These are phyloP conservation scores for Cytospora chrysosperma DNA, from an alignment of 2,329 filamentous ascomycete species.

Conservation along the genomic window DNA sequence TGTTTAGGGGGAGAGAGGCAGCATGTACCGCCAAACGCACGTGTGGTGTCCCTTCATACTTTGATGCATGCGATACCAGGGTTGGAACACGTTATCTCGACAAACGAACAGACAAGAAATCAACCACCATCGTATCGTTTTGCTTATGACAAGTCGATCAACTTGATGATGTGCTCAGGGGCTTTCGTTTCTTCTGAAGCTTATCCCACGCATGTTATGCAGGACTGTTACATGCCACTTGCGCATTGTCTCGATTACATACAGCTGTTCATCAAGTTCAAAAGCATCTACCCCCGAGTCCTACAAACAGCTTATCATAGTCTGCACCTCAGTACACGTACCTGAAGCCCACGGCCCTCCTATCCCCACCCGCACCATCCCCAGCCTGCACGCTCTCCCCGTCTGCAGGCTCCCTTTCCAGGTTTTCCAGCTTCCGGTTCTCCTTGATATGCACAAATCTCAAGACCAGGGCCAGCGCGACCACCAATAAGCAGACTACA, in stretches of 20 bases:
- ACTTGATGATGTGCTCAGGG: not conserved
- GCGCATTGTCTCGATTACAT: not conserved
- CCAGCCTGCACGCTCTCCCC: constrained; percentile 42
- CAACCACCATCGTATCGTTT: not conserved
- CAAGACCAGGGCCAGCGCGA: constrained; percentile 50
- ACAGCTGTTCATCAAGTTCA: not conserved
- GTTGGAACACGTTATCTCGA: not conserved
- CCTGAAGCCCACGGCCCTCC: constrained; percentile 31
- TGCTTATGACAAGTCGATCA: not conserved
- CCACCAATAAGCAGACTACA: constrained; percentile 60
- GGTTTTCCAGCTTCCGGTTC: constrained; percentile 56
- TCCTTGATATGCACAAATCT: constrained; percentile 56
- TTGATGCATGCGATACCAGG: not conserved
- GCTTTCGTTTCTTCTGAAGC: not conserved
- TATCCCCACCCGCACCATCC: constrained; percentile 28
- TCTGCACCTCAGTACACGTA: constrained; percentile 31
- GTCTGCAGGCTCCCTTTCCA: constrained; percentile 17
- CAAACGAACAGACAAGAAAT: not conserved
- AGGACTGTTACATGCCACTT: not conserved
- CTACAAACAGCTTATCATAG: not conserved
- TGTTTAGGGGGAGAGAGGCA: not conserved
- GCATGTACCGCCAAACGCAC: not conserved
- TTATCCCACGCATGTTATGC: not conserved
- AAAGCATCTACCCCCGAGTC: not conserved
- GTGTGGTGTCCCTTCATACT: not conserved